Percentiles rank a stretch among this genome's conserved stretches.
These are phyloP conservation scores for Stenogyne calaminthoides DNA, from an alignment of 305 asterid species.

Conservation along the genomic window DNA sequence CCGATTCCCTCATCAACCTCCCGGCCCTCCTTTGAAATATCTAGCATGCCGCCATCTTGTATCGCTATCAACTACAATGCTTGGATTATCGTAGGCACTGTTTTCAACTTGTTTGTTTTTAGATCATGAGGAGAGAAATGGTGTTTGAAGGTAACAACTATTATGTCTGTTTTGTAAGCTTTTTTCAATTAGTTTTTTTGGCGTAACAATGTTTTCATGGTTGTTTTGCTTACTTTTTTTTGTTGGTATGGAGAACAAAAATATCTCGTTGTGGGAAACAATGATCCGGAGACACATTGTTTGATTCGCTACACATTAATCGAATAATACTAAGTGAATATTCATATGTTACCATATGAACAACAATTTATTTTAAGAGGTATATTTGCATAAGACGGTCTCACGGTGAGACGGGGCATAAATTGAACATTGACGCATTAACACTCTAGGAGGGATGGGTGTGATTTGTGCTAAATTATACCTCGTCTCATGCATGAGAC, in stretches of 20 bases:
- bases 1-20: slow-evolving; percentile 73
- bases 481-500: no score
- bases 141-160: slow-evolving; percentile 91
- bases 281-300: slow-evolving; percentile 67
- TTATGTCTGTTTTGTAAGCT: slow-evolving; percentile 64
- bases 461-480: no score
- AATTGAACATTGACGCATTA: no score
- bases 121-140: slow-evolving; percentile 66
- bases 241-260: slow-evolving; percentile 52
- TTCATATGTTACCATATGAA: no score
- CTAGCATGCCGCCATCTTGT: slow-evolving; percentile 74
- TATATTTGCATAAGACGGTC: no score
- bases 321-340: no score
- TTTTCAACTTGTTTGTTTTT: slow-evolving; percentile 70
- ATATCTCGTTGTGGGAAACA: slow-evolving; percentile 64
- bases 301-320: no score
- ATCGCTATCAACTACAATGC: slow-evolving; percentile 68
- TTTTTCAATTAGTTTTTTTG: no score
- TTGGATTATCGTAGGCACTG: slow-evolving; percentile 71
- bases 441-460: no score
- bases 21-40: slow-evolving; percentile 88
- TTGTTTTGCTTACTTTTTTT: slow-evolving; percentile 64
- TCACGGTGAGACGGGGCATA: no score
- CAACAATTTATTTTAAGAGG: slow-evolving; percentile 43
- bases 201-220: slow-evolving; percentile 97